Evolutionary conservation across 2,329 filamentous ascomycete genomes (phyloP).

Genomic region (Fusarium torreyae): DNA sequence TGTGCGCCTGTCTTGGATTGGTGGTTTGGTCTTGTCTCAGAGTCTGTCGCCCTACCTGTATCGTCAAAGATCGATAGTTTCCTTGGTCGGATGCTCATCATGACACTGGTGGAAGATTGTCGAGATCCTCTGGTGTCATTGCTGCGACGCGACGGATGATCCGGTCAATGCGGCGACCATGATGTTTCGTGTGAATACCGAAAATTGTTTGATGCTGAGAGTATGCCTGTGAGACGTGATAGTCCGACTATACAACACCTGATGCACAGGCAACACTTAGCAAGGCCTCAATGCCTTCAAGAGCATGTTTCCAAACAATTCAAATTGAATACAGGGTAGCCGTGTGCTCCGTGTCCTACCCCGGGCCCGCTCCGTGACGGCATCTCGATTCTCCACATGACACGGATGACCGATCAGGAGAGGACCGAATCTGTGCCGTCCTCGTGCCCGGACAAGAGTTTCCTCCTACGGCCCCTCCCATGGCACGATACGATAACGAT

Average conservation of each 20-base stretch:
- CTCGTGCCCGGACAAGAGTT: constrained; percentile 23
- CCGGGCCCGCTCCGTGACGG: constrained; percentile 39
- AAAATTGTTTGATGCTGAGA: not conserved
- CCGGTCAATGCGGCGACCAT: constrained; percentile 11
- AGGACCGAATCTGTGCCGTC: constrained; percentile 36
- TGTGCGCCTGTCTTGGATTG: constrained; percentile 18
- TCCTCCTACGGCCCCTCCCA: constrained; percentile 4
- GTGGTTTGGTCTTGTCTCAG: constrained; percentile 30
- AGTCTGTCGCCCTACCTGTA: constrained; percentile 9
- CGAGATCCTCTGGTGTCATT: constrained; percentile 4
- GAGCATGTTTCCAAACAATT: not conserved
- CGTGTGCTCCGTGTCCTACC: constrained; percentile 35
- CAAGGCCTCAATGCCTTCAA: not conserved
- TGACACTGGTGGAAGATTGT: constrained; percentile 11
- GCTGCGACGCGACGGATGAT: constrained; percentile 13
- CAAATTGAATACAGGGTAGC: constrained; percentile 40
- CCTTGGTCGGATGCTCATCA: constrained; percentile 12
- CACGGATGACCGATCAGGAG: constrained; percentile 43
- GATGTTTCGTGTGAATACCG: constrained; percentile 19
- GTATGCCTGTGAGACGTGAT: not conserved
- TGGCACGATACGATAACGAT: too few relatives aligned
- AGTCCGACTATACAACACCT: not conserved
- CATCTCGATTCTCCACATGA: constrained; percentile 31
- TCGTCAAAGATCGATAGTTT: constrained; percentile 13
- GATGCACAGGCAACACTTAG: not conserved